Evolutionary conservation across 345 rosid genomes (phyloP), one percentile per base, ranked within the genome.

Genomic region (Bruguiera parviflora): DNA sequence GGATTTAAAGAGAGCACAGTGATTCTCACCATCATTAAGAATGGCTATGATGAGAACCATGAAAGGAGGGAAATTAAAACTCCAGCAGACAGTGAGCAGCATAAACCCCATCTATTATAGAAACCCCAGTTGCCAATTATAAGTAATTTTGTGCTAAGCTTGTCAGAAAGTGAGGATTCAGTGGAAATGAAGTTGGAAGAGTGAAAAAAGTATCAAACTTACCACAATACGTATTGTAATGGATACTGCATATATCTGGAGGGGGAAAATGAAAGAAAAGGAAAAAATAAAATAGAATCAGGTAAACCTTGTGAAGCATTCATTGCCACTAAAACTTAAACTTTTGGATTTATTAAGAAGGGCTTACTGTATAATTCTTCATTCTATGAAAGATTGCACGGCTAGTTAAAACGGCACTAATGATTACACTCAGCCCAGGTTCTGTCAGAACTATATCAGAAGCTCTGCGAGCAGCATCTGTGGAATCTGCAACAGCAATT

Each of bases 361-460:
- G 27, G 31, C 67, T 68, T 80, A 92, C 98, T 10, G 98, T 92
- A 72, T 89, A 92, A 68, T 92, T 89, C 81, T 92, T 92, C 98
- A 92, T 89, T 67, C 98, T 84, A 69, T 89, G 98, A 65, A 92
- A 92, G 76, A 92, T 92, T 29, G 98, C 96, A 66, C 98, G 90
- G 81, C 98, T 92, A 8, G 96, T 92, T 69, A 92, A 78, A 71
- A 92, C 98, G 46, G 96, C 98, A 73, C 96, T 89, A 56, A 89
- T 89, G 71, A 92, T 92, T 8, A 92, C 98, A 80, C 96, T 92
- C 52, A 89, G 75, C 6, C 98, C 98, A 33, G 98, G 98, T 73
- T 92, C 96, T 4, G 98, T 92, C 58, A 90, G 87, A 59, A 92
- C 98, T 28, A 92, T 92, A 73, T 92, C 96, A 43, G 96, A 90